Conservation (phyloP, 225 moss, liverwort and hornwort genomes). For the Asterella californica region DNA sequence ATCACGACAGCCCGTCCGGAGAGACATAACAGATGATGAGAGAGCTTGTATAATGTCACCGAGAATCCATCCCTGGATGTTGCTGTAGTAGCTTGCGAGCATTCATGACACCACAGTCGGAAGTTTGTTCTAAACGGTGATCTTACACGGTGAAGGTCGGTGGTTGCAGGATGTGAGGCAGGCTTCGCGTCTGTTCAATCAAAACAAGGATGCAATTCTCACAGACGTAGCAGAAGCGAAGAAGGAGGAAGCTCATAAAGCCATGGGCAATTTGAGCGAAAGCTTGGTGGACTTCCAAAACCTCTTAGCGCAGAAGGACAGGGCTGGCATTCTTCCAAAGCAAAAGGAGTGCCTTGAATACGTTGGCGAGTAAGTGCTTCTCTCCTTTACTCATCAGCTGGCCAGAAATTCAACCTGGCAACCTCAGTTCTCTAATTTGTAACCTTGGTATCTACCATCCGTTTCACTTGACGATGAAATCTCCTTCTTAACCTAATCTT, state of each 20-base stretch:
- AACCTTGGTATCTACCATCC: not conserved
- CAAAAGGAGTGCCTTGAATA: conserved; percentile 76
- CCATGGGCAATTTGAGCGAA: conserved; percentile 52
- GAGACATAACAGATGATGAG: not conserved
- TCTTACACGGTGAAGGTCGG: conserved; percentile 18
- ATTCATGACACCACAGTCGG: not conserved
- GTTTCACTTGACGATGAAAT: too few relatives aligned
- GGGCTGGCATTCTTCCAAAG: conserved; percentile 64
- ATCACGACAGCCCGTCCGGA: not conserved
- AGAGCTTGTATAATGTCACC: not conserved
- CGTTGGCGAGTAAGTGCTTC: conserved; percentile 80
- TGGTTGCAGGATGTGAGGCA: conserved; percentile 63
- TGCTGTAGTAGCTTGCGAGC: not conserved
- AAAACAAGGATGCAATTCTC: conserved; percentile 64
- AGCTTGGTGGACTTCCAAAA: conserved; percentile 69
- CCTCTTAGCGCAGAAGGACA: conserved; percentile 62
- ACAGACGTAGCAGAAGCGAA: conserved; percentile 56
- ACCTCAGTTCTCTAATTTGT: not conserved
- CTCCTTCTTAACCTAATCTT: too few relatives aligned
- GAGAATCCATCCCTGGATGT: not conserved
- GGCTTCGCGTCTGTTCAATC: conserved; percentile 71
- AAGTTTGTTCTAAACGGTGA: conserved; percentile 7
- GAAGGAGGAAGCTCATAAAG: conserved; percentile 61
- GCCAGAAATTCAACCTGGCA: not conserved
- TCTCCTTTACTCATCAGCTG: not conserved